Evolutionary conservation across 2,329 filamentous ascomycete species (phyloP).

Genomic region (Pseudocercospora fijiensis): DNA sequence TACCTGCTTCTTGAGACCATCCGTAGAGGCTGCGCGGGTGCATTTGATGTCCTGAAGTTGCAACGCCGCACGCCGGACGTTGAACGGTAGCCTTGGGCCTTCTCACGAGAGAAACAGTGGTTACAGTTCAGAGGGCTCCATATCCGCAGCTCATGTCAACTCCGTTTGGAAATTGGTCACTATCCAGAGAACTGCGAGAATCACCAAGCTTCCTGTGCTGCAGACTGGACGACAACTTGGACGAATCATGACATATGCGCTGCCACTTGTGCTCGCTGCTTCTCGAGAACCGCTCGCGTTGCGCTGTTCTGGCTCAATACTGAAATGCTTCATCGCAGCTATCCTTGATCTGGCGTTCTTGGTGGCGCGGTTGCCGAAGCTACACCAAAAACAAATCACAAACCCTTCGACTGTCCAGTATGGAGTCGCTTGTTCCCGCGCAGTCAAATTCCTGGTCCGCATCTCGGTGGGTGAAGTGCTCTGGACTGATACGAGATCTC

Average conservation of each 20-base stretch:
- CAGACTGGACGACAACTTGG: background rate
- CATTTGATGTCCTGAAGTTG: background rate
- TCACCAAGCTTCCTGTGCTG: background rate
- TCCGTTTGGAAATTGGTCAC: background rate
- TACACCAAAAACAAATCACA: too few species aligned
- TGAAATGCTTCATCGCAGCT: background rate
- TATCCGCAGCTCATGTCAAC: background rate
- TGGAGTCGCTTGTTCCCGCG: too few species aligned
- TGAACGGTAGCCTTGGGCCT: background rate
- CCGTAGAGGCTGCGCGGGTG: background rate
- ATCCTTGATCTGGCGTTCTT: background rate
- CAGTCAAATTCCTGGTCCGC: too few species aligned
- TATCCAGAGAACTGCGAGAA: background rate
- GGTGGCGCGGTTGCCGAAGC: background rate
- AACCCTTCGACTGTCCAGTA: too few species aligned
- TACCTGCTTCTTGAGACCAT: background rate
- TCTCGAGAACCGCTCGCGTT: background rate
- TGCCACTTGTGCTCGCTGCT: background rate
- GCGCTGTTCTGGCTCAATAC: background rate
- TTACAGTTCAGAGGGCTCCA: background rate
- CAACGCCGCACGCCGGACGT: background rate
- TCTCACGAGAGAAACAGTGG: background rate
- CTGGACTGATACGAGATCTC: background rate
- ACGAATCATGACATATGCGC: background rate
- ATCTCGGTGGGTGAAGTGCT: background rate